phyloP scores from a whole-genome alignment of 805 yeast species.

The Saccharomycopsis amapae region DNA sequence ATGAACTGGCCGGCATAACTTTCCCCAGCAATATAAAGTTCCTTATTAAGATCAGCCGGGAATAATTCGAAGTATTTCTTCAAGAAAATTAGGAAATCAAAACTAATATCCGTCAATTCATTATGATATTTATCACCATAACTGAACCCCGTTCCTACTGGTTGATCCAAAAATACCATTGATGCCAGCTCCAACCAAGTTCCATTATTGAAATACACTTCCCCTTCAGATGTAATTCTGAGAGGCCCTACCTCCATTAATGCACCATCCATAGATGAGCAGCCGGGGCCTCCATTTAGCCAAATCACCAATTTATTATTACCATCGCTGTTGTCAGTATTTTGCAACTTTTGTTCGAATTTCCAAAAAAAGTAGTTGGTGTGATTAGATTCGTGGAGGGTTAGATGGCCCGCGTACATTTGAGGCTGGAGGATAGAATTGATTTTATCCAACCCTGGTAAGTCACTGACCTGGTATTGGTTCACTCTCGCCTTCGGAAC shows the following conservation, averaged over 20 bases:
- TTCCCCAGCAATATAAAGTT: constrained; percentile 69
- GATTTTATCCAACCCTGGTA: constrained; percentile 18
- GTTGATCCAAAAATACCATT: constrained; percentile 69
- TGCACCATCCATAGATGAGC: constrained; percentile 83
- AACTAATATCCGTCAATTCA: constrained; percentile 24
- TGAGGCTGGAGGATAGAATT: constrained; percentile 6
- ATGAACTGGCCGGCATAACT: constrained; percentile 82
- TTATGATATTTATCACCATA: constrained; percentile 32
- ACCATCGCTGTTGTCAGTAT: constrained; percentile 16
- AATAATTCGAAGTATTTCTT: constrained; percentile 50
- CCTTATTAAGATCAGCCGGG: constrained; percentile 49
- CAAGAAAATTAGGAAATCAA: constrained; percentile 48
- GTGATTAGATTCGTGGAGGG: constrained; percentile 43
- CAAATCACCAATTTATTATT: constrained; percentile 49
- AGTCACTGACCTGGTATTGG: constrained; percentile 10
- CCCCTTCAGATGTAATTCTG: constrained; percentile 35
- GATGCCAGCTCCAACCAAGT: constrained; percentile 66
- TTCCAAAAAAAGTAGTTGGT: constrained; percentile 76
- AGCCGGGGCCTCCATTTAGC: constrained; percentile 87
- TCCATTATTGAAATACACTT: constrained; percentile 47
- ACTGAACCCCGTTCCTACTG: constrained; percentile 73
- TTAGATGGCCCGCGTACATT: constrained; percentile 64
- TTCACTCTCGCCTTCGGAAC: constrained; percentile 8
- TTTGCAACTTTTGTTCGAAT: constrained; percentile 31
- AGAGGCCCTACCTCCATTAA: constrained; percentile 75